Percentiles rank a stretch among this genome's conserved stretches.
phyloP scores from a whole-genome alignment of 495 filamentous ascomycete genomes.

The Podospora appendiculata region DNA sequence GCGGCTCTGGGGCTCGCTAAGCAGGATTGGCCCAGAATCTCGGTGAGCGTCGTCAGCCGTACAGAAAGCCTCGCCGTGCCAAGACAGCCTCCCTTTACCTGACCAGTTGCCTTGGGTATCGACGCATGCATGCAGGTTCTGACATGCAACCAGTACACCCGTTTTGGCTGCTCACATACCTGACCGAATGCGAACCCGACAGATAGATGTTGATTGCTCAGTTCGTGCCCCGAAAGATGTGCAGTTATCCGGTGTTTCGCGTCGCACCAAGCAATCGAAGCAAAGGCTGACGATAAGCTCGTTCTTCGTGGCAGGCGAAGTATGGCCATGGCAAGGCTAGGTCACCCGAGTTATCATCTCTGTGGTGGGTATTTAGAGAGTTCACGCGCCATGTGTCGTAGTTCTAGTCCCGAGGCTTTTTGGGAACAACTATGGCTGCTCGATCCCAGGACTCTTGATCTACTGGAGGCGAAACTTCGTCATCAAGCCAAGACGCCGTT shows the following conservation, averaged over 20 bases:
- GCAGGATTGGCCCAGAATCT: slow-evolving; percentile 12
- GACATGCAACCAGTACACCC: not conserved
- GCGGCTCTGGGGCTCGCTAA: slow-evolving; percentile 3
- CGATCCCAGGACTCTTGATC: not conserved
- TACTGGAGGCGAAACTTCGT: not conserved
- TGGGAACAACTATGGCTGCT: not conserved
- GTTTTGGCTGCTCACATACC: not conserved
- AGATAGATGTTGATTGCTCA: not conserved
- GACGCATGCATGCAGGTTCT: slow-evolving; percentile 5
- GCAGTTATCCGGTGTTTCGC: slow-evolving; percentile 2
- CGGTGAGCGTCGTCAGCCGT: slow-evolving; percentile 18
- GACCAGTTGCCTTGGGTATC: slow-evolving; percentile 15
- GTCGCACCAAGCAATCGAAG: not conserved
- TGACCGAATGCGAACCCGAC: not conserved
- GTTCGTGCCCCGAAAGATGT: not conserved
- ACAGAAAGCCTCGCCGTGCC: slow-evolving; percentile 9
- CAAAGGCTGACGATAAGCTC: not conserved
- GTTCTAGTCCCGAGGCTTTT: not conserved
- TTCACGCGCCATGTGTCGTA: not conserved
- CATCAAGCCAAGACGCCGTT: not conserved
- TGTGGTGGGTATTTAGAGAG: not conserved
- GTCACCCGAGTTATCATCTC: not conserved
- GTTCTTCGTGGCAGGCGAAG: not conserved
- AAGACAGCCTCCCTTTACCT: slow-evolving; percentile 8
- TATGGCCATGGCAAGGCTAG: not conserved